phyloP scores from a whole-genome alignment of 176 grass and related monocot species.

The Thinopyrum elongatum region DNA sequence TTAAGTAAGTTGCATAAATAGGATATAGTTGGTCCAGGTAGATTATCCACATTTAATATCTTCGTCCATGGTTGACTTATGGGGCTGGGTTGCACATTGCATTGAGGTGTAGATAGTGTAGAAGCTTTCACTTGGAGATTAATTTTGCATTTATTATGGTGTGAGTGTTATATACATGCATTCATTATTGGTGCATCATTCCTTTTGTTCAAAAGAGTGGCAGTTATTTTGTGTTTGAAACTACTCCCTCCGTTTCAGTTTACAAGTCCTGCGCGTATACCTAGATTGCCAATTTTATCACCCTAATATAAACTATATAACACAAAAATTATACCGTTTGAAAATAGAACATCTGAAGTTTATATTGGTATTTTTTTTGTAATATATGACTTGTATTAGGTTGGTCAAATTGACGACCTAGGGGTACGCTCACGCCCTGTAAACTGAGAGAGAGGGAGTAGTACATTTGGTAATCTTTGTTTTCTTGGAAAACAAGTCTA shows the following conservation, averaged over 20 bases:
- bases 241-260: too few relatives aligned
- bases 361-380: too few relatives aligned
- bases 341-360: too few relatives aligned
- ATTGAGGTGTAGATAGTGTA: not conserved
- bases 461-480: not conserved
- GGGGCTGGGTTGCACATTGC: not conserved
- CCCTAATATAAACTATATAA: too few relatives aligned
- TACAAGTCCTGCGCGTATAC: too few relatives aligned
- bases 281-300: too few relatives aligned
- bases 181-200: not conserved
- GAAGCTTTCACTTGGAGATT: not conserved
- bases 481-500: not conserved
- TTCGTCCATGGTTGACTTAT: not conserved
- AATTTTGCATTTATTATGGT: slow-evolving; percentile 5
- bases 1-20: not conserved
- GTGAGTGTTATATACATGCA: not conserved
- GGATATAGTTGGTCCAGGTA: not conserved
- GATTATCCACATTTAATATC: not conserved
- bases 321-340: too few relatives aligned
- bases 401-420: too few relatives aligned
- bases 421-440: too few relatives aligned
- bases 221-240: not conserved
- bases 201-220: not conserved
- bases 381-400: too few relatives aligned
- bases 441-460: too few relatives aligned